These are phyloP conservation scores for Salix exigua DNA, from an alignment of 345 rosid genomes.

Conservation along the genomic window DNA sequence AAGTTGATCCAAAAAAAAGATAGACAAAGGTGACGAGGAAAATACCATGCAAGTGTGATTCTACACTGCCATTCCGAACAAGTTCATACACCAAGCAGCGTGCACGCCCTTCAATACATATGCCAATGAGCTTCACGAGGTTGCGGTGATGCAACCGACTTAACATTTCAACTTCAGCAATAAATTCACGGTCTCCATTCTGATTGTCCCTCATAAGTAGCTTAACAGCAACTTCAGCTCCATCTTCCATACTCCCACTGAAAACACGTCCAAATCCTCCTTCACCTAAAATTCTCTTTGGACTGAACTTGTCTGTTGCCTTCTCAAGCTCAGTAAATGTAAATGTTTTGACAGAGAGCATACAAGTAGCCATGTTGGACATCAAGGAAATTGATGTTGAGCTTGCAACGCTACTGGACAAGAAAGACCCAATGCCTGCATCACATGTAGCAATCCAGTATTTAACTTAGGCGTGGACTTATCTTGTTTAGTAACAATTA, in stretches of 20 bases:
- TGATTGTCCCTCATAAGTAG: constrained; percentile 81
- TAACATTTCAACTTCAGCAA: constrained; percentile 97
- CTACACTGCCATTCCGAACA: constrained; percentile 93
- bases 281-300: constrained; percentile 81
- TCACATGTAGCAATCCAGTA: not conserved
- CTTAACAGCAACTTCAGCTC: constrained; percentile 87
- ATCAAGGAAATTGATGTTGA: constrained; percentile 67
- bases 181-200: constrained; percentile 87
- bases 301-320: constrained; percentile 89
- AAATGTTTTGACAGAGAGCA: constrained; percentile 80
- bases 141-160: constrained; percentile 99
- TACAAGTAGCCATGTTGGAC: constrained; percentile 77
- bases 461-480: not conserved
- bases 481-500: not conserved
- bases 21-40: constrained; percentile 12
- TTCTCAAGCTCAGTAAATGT: constrained; percentile 67
- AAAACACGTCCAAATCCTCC: constrained; percentile 99
- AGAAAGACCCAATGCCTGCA: constrained; percentile 46
- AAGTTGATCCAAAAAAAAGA: too few species aligned
- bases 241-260: constrained; percentile 70
- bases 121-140: constrained; percentile 90
- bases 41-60: constrained; percentile 97
- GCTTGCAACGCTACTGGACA: constrained; percentile 48
- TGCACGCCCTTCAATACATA: constrained; percentile 81
- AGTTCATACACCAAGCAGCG: constrained; percentile 94